Base-by-base conservation (phyloP, 495 filamentous ascomycete genomes). In the Neurospora sublineolata region DNA sequence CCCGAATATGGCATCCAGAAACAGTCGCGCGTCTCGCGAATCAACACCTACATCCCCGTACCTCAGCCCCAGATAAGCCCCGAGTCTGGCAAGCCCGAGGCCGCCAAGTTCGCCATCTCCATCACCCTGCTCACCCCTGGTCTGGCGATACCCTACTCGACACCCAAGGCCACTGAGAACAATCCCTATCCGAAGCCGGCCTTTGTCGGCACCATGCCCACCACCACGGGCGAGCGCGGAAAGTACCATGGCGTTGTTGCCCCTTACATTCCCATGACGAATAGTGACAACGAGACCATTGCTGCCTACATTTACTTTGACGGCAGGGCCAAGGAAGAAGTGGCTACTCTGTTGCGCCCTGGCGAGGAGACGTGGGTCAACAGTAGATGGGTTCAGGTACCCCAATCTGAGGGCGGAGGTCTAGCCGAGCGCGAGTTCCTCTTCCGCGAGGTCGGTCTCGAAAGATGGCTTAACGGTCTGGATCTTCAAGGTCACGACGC, bases 331-430 rank as follows among this genome's bases (percentile, higher is more conserved):
- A 98, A 99, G 81, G 95, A 99, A 76, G 95, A 99, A 79, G 97
- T 98, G 18, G 95, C 95, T 70, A 99, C 95, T 39, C 82, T 99
- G 52, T 84, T 99, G 40, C 87, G 95, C 70, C 89, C 94, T 23
- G 96, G 96, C 52, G 95, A 97, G 74, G 95, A 99, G 81, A 99
- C 95, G 0, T 99, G 95, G 95, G 97, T 99, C 33, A 97, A 97
- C 75, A 97, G 94, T 11, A 85, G 95, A 78, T 99, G 95, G 95
- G 95, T 99, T 72, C 93, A 94, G 77, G 88, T 99, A 4, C 93
- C 94, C 3, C 89, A 92, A 12, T 91, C 91, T 3, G 94, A 98
- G 81, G 94, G 94, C 30, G 94, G 94, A 33, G 94, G 94, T 16
- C 89, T 99, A 37, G 95, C 95, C 67, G 95, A 99, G 83, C 88